Percentiles rank a stretch among this genome's conserved stretches.
Conservation (phyloP, 1,139 yeast species). For the Hansenula sp. region DNA sequence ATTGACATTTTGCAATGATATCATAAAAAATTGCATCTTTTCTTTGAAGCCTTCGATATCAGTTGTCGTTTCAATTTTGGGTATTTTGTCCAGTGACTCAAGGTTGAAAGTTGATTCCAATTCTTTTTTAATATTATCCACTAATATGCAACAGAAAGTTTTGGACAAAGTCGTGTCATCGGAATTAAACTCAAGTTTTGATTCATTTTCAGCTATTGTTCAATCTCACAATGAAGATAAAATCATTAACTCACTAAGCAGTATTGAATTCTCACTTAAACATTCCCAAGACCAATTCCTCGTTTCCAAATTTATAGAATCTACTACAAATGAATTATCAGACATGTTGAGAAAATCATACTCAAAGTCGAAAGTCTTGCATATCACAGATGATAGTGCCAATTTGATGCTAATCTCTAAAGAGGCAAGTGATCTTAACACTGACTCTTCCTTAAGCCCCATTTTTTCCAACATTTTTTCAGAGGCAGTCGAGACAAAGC, state of each 20-base stretch:
- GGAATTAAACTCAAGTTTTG: constrained; percentile 19
- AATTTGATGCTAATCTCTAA: constrained; percentile 18
- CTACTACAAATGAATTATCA: constrained; percentile 17
- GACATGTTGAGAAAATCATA: constrained; percentile 13
- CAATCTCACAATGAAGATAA: constrained; percentile 26
- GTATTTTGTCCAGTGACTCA: constrained; percentile 13
- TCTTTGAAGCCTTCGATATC: constrained; percentile 34
- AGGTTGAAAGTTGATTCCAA: constrained; percentile 7
- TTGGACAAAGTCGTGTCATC: constrained; percentile 9
- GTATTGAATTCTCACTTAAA: constrained; percentile 16
- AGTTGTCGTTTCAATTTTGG: constrained; percentile 19
- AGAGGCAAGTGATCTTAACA: constrained; percentile 6
- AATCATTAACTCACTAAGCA: constrained; percentile 15
- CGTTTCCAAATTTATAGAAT: constrained; percentile 11
- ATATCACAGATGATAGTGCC: constrained; percentile 4
- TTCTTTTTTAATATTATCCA: constrained; percentile 1
- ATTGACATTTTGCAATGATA: constrained; percentile 25
- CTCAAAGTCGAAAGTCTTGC: constrained; percentile 6
- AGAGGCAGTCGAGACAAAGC: constrained; percentile 16
- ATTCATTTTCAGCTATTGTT: constrained; percentile 17
- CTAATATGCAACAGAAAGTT: constrained; percentile 5
- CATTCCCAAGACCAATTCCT: constrained; percentile 7
- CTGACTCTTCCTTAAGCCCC: constrained; percentile 7
- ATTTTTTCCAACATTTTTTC: constrained; percentile 17
- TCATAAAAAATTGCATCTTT: constrained; percentile 28